phyloP scores from a whole-genome alignment of 345 rosid genomes.

The Heritiera fomes region DNA sequence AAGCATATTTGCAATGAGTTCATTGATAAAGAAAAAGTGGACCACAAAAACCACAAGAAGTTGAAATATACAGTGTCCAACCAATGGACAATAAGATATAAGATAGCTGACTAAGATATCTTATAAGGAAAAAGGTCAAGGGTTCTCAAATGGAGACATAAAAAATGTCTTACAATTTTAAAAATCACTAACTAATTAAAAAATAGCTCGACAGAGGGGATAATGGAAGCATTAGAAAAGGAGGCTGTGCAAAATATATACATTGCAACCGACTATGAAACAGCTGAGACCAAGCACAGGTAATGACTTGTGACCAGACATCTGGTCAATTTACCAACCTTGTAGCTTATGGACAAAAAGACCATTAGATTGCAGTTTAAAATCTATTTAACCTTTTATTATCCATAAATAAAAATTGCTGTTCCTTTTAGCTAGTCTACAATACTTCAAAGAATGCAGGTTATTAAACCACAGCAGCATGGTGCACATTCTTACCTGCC shows the following conservation, averaged over 20 bases:
- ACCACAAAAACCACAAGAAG: background rate
- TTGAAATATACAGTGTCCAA: background rate
- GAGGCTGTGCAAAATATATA: background rate
- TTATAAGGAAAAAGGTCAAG: background rate
- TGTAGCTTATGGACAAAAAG: background rate
- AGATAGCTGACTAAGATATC: background rate
- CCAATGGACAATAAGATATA: background rate
- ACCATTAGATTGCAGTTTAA: constrained; percentile 3
- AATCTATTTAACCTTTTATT: background rate
- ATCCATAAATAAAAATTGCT: background rate
- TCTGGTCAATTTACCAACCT: background rate
- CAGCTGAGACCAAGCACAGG: background rate
- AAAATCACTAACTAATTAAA: background rate
- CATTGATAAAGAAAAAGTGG: background rate
- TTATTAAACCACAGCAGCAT: constrained; percentile 17
- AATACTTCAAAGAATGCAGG: background rate
- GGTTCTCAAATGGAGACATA: constrained; percentile 1
- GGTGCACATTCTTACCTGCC: constrained; percentile 62
- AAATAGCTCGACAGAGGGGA: background rate
- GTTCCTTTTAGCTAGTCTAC: constrained; percentile 2
- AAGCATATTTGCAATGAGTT: constrained; percentile 4
- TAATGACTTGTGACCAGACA: background rate
- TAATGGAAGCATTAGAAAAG: background rate
- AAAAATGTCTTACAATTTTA: background rate
- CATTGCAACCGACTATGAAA: background rate